A percentile compares a stretch with the other conserved stretches of the same genome.
Evolutionary conservation across 2,329 filamentous ascomycete genomes (phyloP).

Genomic region (Claviceps monticola): DNA sequence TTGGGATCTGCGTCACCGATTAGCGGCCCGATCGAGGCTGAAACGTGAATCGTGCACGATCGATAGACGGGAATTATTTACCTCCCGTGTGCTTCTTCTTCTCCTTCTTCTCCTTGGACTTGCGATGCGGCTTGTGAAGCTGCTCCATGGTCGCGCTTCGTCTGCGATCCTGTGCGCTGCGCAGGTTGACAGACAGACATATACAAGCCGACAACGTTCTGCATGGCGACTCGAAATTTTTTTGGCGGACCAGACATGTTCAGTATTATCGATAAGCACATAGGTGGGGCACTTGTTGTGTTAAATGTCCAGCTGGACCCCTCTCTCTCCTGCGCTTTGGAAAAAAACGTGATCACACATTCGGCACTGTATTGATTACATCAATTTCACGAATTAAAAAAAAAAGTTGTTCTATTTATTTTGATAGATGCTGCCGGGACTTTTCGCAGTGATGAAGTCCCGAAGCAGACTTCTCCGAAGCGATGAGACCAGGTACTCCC

Average conservation of each 20-base stretch:
- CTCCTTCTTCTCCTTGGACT: conserved; percentile 86
- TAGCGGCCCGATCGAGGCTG: not conserved
- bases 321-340: too few species aligned
- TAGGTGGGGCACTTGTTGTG: not conserved
- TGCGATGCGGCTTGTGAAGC: conserved; percentile 74
- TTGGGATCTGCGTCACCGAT: conserved; percentile 45
- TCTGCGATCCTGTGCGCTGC: conserved; percentile 1
- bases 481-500: too few species aligned
- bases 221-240: conserved; percentile 1
- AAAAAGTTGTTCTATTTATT: too few species aligned
- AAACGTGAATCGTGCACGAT: too few species aligned
- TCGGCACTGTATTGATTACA: too few species aligned
- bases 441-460: too few species aligned
- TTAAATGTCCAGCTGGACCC: not conserved
- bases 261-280: conserved; percentile 3
- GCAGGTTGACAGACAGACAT: not conserved
- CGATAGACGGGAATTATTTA: conserved; percentile 14
- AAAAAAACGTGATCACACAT: not conserved
- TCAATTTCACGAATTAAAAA: too few species aligned
- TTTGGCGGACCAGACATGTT: not conserved
- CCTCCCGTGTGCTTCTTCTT: conserved; percentile 59
- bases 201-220: not conserved
- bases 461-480: too few species aligned
- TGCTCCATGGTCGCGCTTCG: conserved; percentile 48
- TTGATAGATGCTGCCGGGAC: too few species aligned